Conservation (phyloP, 768 basidiomycete species). For the Leccinum subgranulosum region DNA sequence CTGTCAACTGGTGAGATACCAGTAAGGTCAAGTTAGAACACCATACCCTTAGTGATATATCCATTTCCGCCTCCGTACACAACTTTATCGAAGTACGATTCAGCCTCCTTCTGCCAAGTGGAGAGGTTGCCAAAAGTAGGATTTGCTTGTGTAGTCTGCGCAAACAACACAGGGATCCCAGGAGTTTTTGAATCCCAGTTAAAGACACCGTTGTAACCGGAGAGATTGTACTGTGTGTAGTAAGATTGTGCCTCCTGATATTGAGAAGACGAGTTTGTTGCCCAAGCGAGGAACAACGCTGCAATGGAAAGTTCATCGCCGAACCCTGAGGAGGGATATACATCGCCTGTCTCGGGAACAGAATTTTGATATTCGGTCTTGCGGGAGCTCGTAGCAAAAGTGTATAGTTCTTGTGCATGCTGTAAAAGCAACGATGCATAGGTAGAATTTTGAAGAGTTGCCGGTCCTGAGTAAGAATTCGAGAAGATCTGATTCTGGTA, state of each 20-base stretch:
- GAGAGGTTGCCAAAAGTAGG: slow-evolving; percentile 56
- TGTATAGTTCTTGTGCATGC: slow-evolving; percentile 75
- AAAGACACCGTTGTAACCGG: slow-evolving; percentile 55
- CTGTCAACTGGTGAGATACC: slow-evolving; percentile 35
- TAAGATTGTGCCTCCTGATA: slow-evolving; percentile 63
- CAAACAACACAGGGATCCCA: slow-evolving; percentile 70
- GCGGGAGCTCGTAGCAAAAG: slow-evolving; percentile 68
- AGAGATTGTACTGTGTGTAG: slow-evolving; percentile 56
- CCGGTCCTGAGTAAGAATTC: slow-evolving; percentile 52
- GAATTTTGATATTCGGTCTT: slow-evolving; percentile 65
- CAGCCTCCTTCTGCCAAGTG: slow-evolving; percentile 66
- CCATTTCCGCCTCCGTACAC: slow-evolving; percentile 54
- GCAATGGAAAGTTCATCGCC: slow-evolving; percentile 75
- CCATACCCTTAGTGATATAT: slow-evolving; percentile 59
- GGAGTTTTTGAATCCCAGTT: slow-evolving; percentile 90
- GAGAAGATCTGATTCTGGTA: slow-evolving; percentile 64
- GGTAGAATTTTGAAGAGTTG: slow-evolving; percentile 65
- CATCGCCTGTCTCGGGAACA: slow-evolving; percentile 57
- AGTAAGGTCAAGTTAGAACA: neutral
- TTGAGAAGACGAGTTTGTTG: slow-evolving; percentile 55
- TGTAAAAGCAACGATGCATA: slow-evolving; percentile 68
- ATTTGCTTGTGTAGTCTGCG: slow-evolving; percentile 65
- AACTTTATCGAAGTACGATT: slow-evolving; percentile 73
- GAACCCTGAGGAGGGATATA: slow-evolving; percentile 72
- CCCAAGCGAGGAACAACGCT: slow-evolving; percentile 72